Evolutionary conservation across 1,284 basidiomycete genomes (phyloP).

Genomic region (Cutaneotrichosporon spelunceum): DNA sequence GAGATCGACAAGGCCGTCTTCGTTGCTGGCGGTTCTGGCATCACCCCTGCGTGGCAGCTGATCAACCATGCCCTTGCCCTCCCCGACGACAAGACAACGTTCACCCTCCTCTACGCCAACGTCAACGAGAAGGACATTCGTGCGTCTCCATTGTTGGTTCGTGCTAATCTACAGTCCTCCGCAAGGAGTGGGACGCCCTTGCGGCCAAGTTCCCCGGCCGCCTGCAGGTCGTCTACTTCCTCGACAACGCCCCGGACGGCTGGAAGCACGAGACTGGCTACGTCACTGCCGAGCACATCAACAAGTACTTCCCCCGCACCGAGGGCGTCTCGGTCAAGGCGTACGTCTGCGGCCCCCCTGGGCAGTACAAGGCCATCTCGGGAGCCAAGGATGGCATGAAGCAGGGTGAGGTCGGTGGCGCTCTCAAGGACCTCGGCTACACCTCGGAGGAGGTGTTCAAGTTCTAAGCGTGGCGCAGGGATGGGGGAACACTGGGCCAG

Average conservation of each 20-base stretch:
- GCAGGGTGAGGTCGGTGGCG: conserved; percentile 78
- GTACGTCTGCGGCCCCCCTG: conserved; percentile 89
- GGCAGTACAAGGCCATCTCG: conserved; percentile 72
- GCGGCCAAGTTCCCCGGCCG: conserved; percentile 65
- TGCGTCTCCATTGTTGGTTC: not conserved
- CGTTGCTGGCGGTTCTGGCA: conserved; percentile 68
- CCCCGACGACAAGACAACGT: conserved; percentile 90
- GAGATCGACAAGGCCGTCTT: conserved; percentile 80
- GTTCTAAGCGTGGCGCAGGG: conserved; percentile 36
- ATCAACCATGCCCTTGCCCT: conserved; percentile 64
- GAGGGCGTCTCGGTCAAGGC: conserved; percentile 78
- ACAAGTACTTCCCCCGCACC: conserved; percentile 61
- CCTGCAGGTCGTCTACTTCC: conserved; percentile 76
- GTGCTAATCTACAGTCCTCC: conserved; percentile 56
- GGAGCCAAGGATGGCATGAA: conserved; percentile 60
- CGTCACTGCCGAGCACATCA: conserved; percentile 67
- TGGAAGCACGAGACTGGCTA: conserved; percentile 76
- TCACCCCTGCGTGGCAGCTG: conserved; percentile 59
- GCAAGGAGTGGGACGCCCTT: conserved; percentile 72
- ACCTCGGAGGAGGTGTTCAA: conserved; percentile 62
- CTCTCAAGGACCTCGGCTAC: conserved; percentile 84
- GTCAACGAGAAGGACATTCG: conserved; percentile 83
- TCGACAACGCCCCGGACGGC: conserved; percentile 69
- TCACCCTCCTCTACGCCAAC: conserved; percentile 88
- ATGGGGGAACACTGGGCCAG: not conserved